Percentiles rank a stretch among this genome's conserved stretches.
Evolutionary conservation across 768 basidiomycete genomes (phyloP).

Genomic region (Auriscalpium orientale): DNA sequence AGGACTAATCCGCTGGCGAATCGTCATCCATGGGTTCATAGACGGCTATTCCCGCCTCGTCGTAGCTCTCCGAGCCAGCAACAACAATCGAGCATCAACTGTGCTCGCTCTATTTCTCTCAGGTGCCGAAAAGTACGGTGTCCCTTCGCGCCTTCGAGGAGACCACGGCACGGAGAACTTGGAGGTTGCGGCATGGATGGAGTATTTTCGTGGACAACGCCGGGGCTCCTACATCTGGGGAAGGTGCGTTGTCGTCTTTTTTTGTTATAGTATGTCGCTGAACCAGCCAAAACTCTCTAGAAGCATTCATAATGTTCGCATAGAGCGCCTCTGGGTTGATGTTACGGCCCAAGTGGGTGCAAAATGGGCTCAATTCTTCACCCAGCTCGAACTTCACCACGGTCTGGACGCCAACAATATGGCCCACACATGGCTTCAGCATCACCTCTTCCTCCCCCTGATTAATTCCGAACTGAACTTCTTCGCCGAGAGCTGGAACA

Average conservation of each 20-base stretch:
- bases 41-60: constrained; percentile 22
- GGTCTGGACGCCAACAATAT: constrained; percentile 17
- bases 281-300: constrained; percentile 1
- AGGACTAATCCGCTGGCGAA: constrained; percentile 22
- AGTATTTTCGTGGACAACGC: constrained; percentile 8
- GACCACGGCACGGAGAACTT: constrained; percentile 24
- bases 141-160: constrained; percentile 18
- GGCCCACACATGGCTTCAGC: constrained; percentile 23
- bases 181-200: constrained; percentile 20
- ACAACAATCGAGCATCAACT: constrained; percentile 21
- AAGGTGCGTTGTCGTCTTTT: constrained; percentile 1
- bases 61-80: constrained; percentile 16
- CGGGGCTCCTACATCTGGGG: constrained; percentile 24
- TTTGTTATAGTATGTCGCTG: background rate
- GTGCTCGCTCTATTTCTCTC: constrained; percentile 3
- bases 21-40: constrained; percentile 24
- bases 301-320: constrained; percentile 20
- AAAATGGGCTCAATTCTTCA: constrained; percentile 18
- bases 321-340: constrained; percentile 23
- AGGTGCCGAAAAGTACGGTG: background rate
- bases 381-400: constrained; percentile 15
- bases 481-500: constrained; percentile 17
- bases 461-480: constrained; percentile 13
- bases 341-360: constrained; percentile 18
- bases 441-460: constrained; percentile 18